phyloP scores from a whole-genome alignment of 257 asterid species.

The Forsythia suspensa region DNA sequence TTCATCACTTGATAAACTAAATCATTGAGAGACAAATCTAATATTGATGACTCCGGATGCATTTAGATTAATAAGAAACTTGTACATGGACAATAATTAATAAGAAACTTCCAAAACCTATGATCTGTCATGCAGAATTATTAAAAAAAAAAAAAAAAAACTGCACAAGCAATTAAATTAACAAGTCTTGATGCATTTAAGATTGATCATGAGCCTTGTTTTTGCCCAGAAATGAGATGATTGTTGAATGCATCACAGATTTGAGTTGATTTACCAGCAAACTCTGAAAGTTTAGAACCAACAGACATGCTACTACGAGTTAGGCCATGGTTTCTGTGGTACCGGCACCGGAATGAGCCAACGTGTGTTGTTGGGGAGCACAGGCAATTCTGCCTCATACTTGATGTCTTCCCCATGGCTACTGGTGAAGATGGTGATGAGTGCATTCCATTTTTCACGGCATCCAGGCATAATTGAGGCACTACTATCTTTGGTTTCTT shows the following conservation, averaged over 20 bases:
- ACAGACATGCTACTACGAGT: conserved; percentile 50
- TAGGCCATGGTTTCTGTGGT: conserved; percentile 46
- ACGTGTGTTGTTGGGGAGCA: conserved; percentile 77
- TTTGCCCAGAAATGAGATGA: conserved; percentile 19
- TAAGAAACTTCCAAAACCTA: not conserved
- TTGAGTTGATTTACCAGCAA: conserved; percentile 23
- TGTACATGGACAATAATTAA: not conserved
- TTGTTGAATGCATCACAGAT: not conserved
- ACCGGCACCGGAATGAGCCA: conserved; percentile 75
- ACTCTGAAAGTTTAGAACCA: conserved; percentile 52
- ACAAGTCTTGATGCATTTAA: not conserved
- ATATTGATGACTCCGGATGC: not conserved
- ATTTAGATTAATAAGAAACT: not conserved
- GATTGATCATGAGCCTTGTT: conserved; percentile 23
- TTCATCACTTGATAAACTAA: not conserved
- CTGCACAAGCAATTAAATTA: not conserved
- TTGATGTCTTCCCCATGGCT: conserved; percentile 34
- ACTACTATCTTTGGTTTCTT: conserved; percentile 34
- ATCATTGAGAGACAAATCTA: not conserved
- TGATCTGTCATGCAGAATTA: not conserved
- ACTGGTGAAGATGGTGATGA: conserved; percentile 57
- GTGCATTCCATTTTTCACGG: conserved; percentile 23
- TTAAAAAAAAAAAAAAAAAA: not conserved
- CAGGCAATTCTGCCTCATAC: conserved; percentile 50
- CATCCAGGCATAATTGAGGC: conserved; percentile 27